Evolutionary conservation across 306 rosid genomes (phyloP).

Genomic region (Alnus rubra): DNA sequence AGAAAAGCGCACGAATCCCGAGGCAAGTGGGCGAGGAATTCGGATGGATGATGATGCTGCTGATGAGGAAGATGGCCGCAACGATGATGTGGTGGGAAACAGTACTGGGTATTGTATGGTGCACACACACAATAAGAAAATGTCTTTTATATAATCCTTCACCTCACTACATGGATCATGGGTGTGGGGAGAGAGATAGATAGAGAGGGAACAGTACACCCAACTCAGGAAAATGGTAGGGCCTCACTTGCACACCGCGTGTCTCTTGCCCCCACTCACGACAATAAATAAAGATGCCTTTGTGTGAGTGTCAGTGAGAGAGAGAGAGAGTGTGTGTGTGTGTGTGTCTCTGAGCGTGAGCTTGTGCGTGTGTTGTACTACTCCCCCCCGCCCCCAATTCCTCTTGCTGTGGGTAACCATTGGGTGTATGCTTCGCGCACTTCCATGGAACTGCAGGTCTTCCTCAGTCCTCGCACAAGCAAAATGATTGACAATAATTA

Average conservation of each 20-base stretch:
- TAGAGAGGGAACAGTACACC: conserved; percentile 35
- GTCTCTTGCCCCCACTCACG: conserved; percentile 29
- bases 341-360: no score
- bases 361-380: no score
- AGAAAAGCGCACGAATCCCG: conserved; percentile 35
- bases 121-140: neutral
- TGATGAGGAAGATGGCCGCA: conserved; percentile 23
- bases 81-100: conserved; percentile 19
- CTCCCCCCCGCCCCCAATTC: no score
- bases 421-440: no score
- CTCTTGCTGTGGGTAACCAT: no score
- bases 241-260: conserved; percentile 34
- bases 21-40: conserved; percentile 25
- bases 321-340: no score
- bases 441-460: no score
- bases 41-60: conserved; percentile 17
- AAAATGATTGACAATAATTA: no score
- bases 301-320: neutral
- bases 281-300: conserved; percentile 21
- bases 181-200: conserved; percentile 15
- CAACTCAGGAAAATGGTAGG: conserved; percentile 40
- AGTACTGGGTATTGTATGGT: conserved; percentile 9
- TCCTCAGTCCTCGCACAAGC: no score
- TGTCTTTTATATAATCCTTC: neutral
- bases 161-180: neutral